These are phyloP conservation scores for Globisporangium carolinianum DNA, from an alignment of 352 stramenopile genomes.

Conservation along the genomic window DNA sequence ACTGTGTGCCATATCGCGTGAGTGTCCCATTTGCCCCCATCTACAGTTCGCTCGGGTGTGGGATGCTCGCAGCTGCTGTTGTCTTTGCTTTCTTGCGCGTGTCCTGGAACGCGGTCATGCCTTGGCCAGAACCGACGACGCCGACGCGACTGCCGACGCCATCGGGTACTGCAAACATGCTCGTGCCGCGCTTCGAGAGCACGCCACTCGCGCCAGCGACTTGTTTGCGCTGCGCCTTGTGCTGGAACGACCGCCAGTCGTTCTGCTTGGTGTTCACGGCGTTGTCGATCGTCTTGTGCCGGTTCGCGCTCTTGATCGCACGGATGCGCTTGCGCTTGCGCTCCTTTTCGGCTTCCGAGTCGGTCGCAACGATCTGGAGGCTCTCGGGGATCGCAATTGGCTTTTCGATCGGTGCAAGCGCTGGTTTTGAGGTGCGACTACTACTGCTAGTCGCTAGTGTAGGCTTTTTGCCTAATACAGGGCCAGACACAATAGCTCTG, in stretches of 20 bases:
- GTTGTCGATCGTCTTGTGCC: slow-evolving; percentile 82
- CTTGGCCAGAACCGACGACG: slow-evolving; percentile 82
- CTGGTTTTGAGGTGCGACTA: slow-evolving; percentile 11
- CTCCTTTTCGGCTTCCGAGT: slow-evolving; percentile 81
- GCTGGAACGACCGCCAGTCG: slow-evolving; percentile 82
- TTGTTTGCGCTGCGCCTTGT: slow-evolving; percentile 71
- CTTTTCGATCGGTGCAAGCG: slow-evolving; percentile 53
- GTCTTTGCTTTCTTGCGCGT: slow-evolving; percentile 65
- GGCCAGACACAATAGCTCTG: not conserved
- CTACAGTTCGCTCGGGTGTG: too few species aligned
- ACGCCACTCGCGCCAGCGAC: slow-evolving; percentile 63
- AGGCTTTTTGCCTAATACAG: too few species aligned
- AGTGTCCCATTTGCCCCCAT: too few species aligned
- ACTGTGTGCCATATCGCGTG: too few species aligned
- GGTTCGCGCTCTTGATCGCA: slow-evolving; percentile 84
- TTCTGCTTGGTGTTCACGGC: slow-evolving; percentile 80
- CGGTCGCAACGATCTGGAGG: slow-evolving; percentile 72
- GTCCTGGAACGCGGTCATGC: slow-evolving; percentile 79
- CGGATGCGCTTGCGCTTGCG: slow-evolving; percentile 79
- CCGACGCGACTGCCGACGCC: slow-evolving; percentile 78
- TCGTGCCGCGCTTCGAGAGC: slow-evolving; percentile 72
- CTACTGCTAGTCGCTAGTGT: not conserved
- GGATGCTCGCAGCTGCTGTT: not conserved
- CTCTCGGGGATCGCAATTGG: slow-evolving; percentile 84
- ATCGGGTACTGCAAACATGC: slow-evolving; percentile 87